These are phyloP conservation scores for Hemileccinum impolitum DNA, from an alignment of 768 basidiomycete genomes.

Conservation along the genomic window DNA sequence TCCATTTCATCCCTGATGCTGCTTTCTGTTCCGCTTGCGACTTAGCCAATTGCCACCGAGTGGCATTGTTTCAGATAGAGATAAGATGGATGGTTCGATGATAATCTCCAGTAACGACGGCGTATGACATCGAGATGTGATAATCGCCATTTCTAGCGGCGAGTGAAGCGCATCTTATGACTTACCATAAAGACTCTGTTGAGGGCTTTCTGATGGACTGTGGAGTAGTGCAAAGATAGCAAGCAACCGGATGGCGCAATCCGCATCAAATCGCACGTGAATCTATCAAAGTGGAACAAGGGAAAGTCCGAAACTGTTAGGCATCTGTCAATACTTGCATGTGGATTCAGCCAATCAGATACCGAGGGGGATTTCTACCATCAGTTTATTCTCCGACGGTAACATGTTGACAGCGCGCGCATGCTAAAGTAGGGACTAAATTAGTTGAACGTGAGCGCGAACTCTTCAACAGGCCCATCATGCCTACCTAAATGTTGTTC, in stretches of 20 bases:
- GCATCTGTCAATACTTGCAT: not conserved
- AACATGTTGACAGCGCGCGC: not conserved
- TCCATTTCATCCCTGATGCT: not conserved
- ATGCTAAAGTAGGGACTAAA: not conserved
- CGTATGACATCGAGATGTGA: not conserved
- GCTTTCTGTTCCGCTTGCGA: not conserved
- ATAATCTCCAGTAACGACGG: not conserved
- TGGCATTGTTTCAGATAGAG: not conserved
- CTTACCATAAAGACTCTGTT: not conserved
- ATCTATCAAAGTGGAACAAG: slow-evolving; percentile 12
- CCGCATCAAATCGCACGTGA: not conserved
- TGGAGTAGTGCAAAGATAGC: not conserved
- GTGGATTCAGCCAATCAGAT: slow-evolving; percentile 3
- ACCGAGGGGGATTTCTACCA: not conserved
- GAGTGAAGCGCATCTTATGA: not conserved
- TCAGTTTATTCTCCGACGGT: slow-evolving; percentile 4
- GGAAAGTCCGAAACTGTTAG: not conserved
- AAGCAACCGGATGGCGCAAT: slow-evolving; percentile 5
- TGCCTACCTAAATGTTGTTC: too few relatives aligned
- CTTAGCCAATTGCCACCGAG: not conserved
- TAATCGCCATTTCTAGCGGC: not conserved
- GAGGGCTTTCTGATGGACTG: not conserved
- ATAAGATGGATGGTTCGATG: not conserved
- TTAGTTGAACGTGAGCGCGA: not conserved
- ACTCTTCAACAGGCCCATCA: not conserved